A percentile compares a stretch with the other conserved stretches of the same genome.
phyloP scores from a whole-genome alignment of 805 yeast species.

The Lachancea kluyveri region DNA sequence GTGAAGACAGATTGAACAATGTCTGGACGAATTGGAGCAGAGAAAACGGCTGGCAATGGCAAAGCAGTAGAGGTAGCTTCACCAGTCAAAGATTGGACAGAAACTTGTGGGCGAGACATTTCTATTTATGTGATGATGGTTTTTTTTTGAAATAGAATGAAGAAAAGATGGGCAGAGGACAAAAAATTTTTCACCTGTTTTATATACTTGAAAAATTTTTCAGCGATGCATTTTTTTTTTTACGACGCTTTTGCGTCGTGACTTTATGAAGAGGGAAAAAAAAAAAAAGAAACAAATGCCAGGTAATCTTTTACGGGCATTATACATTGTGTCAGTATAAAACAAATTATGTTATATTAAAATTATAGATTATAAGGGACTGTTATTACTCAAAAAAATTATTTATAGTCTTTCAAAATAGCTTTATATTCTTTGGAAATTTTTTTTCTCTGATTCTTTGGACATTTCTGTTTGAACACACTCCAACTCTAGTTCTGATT shows the following conservation, averaged over 20 bases:
- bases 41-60: conserved; percentile 97
- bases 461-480: too few species aligned
- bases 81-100: conserved; percentile 87
- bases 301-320: too few species aligned
- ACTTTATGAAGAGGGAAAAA: too few species aligned
- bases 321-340: too few species aligned
- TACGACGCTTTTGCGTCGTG: not conserved
- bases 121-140: conserved; percentile 34
- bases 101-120: conserved; percentile 89
- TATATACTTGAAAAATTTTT: conserved; percentile 3
- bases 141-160: conserved; percentile 2
- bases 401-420: too few species aligned
- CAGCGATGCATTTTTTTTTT: not conserved
- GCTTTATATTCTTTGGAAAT: too few species aligned
- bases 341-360: too few species aligned
- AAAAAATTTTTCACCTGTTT: conserved; percentile 6
- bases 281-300: too few species aligned
- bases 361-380: too few species aligned
- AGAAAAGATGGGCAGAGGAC: conserved; percentile 1
- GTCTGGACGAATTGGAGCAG: conserved; percentile 99
- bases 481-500: too few species aligned
- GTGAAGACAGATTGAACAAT: conserved; percentile 98
- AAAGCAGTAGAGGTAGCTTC: conserved; percentile 76
- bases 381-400: too few species aligned
- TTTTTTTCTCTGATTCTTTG: too few species aligned